phyloP scores from a whole-genome alignment of 2,329 filamentous ascomycete species.

The Ophiocordyceps camponoti-floridani region DNA sequence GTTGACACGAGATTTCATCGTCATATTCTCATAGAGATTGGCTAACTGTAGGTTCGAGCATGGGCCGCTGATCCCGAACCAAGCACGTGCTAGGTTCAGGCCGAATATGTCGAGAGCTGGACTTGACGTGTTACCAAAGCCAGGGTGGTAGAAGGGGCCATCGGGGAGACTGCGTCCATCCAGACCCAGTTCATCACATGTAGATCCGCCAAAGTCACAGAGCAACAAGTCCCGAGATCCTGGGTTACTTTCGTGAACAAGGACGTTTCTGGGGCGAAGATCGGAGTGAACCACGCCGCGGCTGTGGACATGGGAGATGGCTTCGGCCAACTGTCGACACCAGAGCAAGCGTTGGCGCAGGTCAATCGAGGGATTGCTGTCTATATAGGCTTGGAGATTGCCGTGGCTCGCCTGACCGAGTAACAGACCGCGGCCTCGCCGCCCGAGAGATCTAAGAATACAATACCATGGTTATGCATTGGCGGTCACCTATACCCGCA shows the following conservation, averaged over 20 bases:
- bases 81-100: too few species aligned
- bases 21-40: too few species aligned
- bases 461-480: neutral
- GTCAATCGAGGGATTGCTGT: conserved; percentile 1
- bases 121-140: neutral
- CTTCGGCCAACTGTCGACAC: conserved; percentile 11
- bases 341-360: conserved; percentile 6
- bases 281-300: conserved; percentile 15
- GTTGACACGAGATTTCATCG: too few species aligned
- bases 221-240: conserved; percentile 11
- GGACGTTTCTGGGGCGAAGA: conserved; percentile 12
- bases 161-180: conserved; percentile 11
- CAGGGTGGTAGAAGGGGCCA: conserved; percentile 5
- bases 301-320: conserved; percentile 11
- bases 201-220: conserved; percentile 14
- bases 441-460: conserved; percentile 1
- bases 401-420: conserved; percentile 3
- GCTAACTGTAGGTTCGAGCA: too few species aligned
- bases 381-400: conserved; percentile 4
- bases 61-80: too few species aligned
- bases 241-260: conserved; percentile 9
- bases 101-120: conserved; percentile 1
- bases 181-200: conserved; percentile 10
- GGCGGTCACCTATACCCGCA: neutral
- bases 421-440: neutral